Evolutionary conservation across 2,329 filamentous ascomycete species (phyloP).

Genomic region (Fusarium brevicatenulatum): DNA sequence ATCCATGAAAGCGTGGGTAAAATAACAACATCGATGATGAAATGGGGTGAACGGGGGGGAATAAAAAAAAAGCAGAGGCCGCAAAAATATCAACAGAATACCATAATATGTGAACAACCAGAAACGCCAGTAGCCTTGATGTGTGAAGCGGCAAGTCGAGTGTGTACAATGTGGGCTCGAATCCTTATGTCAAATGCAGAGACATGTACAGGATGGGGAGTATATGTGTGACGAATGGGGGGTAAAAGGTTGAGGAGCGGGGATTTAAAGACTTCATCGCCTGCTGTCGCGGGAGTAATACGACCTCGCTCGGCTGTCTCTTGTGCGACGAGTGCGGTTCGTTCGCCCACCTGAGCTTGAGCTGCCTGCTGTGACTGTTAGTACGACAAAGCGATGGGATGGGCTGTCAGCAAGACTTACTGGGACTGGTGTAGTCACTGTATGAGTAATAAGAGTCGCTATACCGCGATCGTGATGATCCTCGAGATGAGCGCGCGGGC

Average conservation of each 20-base stretch:
- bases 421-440: conserved; percentile 59
- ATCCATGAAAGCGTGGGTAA: conserved; percentile 24
- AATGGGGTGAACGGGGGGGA: neutral
- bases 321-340: conserved; percentile 47
- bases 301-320: conserved; percentile 48
- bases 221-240: conserved; percentile 21
- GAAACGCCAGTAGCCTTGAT: conserved; percentile 42
- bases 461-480: conserved; percentile 59
- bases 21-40: conserved; percentile 23
- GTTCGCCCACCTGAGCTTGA: conserved; percentile 58
- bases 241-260: conserved; percentile 6
- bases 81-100: conserved; percentile 8
- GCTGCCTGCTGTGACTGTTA: conserved; percentile 53
- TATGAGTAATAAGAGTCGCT: conserved; percentile 66
- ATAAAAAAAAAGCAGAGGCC: neutral
- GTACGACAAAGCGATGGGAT: neutral
- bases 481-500: conserved; percentile 51
- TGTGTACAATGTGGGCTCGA: conserved; percentile 35
- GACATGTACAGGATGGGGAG: conserved; percentile 41
- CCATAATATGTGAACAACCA: conserved; percentile 39
- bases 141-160: conserved; percentile 34
- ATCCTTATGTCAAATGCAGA: conserved; percentile 32
- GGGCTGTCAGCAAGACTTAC: conserved; percentile 54
- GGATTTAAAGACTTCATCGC: conserved; percentile 22
- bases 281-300: conserved; percentile 46